Evolutionary conservation across 208 protist genomes (phyloP), one percentile per base, ranked within the genome.

Genomic region (Trypanosoma melophagium): DNA sequence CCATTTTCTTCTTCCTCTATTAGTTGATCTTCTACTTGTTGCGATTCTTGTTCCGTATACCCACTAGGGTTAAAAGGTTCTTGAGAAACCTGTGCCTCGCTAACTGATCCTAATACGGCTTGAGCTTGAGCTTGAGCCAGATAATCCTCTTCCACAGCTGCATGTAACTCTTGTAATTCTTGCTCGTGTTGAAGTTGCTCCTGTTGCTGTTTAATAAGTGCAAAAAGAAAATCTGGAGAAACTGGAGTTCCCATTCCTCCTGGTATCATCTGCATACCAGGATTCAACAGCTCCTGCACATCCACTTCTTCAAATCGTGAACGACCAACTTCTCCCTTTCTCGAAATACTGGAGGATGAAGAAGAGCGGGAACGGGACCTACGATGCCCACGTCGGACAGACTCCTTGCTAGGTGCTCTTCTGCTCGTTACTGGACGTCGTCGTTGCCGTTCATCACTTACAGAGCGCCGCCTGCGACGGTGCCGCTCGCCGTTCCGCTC

Each of bases 231-330:
- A 9, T 31, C 19, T 55, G n/a, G 13, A 14, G 22, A 55, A 35
- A 22, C 31, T 42, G 28, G 7, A 21, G 24, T 42, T 66, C 44
- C 40, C 60, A 53, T 42, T 69, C 53, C n/a, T 61, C 56, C 21
- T 74, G 69, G 25, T 74, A 61, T 22, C 63, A 61, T 12, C 10
- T 5, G 38, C 1, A n/a, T 10, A 28, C 41, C 38, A 44, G 67
- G 42, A 17, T 66, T 53, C 19, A 76, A 24, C 19, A 76, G 44
- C 55, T 76, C 62, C 19, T 64, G 53, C 49, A 69, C 57, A 49
- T 69, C 50, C 7, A 76, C 61, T n/a, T 41, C 24, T 40, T 76
- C 63, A 66, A 76, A 76, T 4, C 57, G 42, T 22, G 16, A 17
- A 17, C 53, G 53, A 9, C 10, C 63, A 21, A 40, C 55, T 50